Evolutionary conservation across 2,329 filamentous ascomycete genomes (phyloP), one percentile per base, ranked within the genome.

Genomic region (Samsoniella hepiali): DNA sequence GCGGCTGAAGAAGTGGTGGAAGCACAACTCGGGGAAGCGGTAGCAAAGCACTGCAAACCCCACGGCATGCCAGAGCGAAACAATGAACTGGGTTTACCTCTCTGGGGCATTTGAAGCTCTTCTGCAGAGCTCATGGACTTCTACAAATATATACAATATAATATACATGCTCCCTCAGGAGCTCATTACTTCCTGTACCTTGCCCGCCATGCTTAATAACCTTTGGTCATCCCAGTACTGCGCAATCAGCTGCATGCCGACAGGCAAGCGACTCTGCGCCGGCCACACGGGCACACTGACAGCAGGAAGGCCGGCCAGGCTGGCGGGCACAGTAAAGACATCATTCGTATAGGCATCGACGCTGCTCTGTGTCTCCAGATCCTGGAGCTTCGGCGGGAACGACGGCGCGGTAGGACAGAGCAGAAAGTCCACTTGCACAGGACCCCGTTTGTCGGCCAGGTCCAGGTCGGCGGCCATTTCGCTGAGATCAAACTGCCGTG

Each of bases 291-390:
- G 94, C 11, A 99, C 82, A 68, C 90, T 97, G 58, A 97, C 84
- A 11, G 93, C 91, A 3, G 95, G 95, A 62, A 99, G 78, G 0
- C 95, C 95, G 0, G 94, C 95, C 67, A 99, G 79, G 76, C 93
- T 97, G 2, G 94, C 93, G 1, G 95, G 95, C 1, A 99, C 94
- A 0, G 95, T 98, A 70, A 98, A 94, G 1, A 98, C 89, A 76
- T 99, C 95, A 71, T 95, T 97, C 81, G 91, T 90, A 72, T 97
- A 98, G 1, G 84, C 84, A 69, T 94, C 87, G n/a, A 96, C 77
- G 10, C 83, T 79, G 53, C 77, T 81, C 73, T 86, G 80, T 10
- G 74, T 70, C 65, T 78, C 69, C 40, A 95, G 72, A 6, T 88
- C 82, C 3, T 81, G 78, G 7, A 95, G 72, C 7, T 75, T 79